Evolutionary conservation across 2,329 filamentous ascomycete genomes (phyloP), one percentile per base, ranked within the genome.

Genomic region (Ascomycota sp.): DNA sequence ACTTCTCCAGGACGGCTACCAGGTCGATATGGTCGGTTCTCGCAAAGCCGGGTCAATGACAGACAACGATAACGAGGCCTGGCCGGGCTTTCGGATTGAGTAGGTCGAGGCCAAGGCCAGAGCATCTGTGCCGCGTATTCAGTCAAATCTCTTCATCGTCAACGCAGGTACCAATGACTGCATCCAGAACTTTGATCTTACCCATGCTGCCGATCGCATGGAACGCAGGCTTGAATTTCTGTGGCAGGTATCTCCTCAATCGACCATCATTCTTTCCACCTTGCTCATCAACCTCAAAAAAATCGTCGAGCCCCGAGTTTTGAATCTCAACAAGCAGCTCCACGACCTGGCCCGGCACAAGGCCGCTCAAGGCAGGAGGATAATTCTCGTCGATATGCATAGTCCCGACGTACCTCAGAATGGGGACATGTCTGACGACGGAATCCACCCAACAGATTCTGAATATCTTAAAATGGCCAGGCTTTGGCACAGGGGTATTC

Each of bases 91-190:
- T 26, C 50, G 52, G 28, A 51, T 63, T 41, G 50, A 48, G 20
- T 35, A 58, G 36, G 49, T 60, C 23, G 34, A 42, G 26, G 38
- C 20, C 20, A 53, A 51, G 33, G 54, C 52, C 17, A 35, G 36
- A 19, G 21, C 12, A 4, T 44, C 48, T 1, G 46, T 56, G 4
- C 44, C 45, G 1, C 15, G 34, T 2, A 42, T 38, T 20, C 42
- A 45, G 32, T 57, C 56, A 8, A 56, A 59, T 35, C 36, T 59
- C 21, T 38, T 59, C 29, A 42, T 52, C 19, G 38, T 60, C 38
- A 58, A 60, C 38, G 48, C 44, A 8, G 57, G 57, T 30, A 59
- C 56, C 28, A 60, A 60, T 35, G 56, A 61, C 37, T 55, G 52
- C 27, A 17, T 40, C 11, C 51, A 54, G 33, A 32, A 44, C 34